Evolutionary conservation across 192 early-diverging fungal species (phyloP), one percentile per base, ranked within the genome.

Genomic region (Coemansia sp.): DNA sequence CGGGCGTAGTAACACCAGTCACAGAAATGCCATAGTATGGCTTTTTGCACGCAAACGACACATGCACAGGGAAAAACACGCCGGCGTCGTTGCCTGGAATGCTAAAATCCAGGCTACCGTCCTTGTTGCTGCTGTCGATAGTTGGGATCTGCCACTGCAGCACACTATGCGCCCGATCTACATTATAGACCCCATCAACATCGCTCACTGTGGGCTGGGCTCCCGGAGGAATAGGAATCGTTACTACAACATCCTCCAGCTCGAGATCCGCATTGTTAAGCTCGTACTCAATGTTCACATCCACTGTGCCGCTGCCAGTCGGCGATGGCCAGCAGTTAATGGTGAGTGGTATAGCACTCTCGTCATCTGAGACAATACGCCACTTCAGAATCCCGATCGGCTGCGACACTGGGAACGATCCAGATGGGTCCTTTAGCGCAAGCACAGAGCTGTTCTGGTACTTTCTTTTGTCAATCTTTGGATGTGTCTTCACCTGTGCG

Each of bases 281-380:
- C 74, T 97, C 95, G 70, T 97, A 99, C 76, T 99, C 97, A 61
- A 98, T 95, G 67, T 94, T 99, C 23, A 99, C 97, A 76, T 96
- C 95, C 52, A 90, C 89, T 1, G 89, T 86, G 5, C 97, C 96
- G 75, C 85, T 89, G 54, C 90, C 94, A 37, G 89, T 86, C 38
- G 93, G 94, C 18, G 94, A 92, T 21, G 97, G 96, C 97, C 97
- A 99, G 86, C 97, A 99, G 84, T 94, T 99, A 76, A 98, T 81
- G 9, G 71, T 67, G 15, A 99, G 86, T 50, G 97, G 97, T 48
- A 97, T 85, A 40, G 74, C 81, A 50, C 86, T 91, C 52, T 97
- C 96, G 75, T 95, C 92, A 61, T 85, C 86, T 13, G 93, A 90
- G 13, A 90, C 85, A 39, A 87, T 89, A 64, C 94, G 90, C 95